Base-by-base conservation (phyloP, 345 rosid genomes). In the Orychophragmus violaceus region DNA sequence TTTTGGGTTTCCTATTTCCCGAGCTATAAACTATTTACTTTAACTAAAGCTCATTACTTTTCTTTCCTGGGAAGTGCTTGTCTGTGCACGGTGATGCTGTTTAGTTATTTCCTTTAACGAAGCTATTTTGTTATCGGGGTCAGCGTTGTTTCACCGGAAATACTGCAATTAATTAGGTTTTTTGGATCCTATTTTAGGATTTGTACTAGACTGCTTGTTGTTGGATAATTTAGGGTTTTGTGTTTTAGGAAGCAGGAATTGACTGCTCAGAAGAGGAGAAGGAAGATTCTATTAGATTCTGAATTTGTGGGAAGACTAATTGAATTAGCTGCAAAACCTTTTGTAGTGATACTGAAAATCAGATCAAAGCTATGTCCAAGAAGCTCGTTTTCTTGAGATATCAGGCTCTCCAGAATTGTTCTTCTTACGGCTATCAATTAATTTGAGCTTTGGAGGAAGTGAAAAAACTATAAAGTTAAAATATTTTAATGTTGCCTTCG, bases 11-110 rank as follows among this genome's bases (percentile, higher is more conserved):
- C 62, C 17, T 59, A 41, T 37, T 52, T 61, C 68, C 37, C 51
- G 65, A 62, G 73, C 66, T 74, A 70, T 71, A 41, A 62, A 57
- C 63, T 21, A 42, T 42, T 50, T 33, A 39, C 76, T 65, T 65
- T 59, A 58, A 37, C 29, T 48, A 76, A 65, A 70, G 72, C 52
- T 65, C 51, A 13, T 36, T 44, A 37, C 64, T 69, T 75, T 57
- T 5, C 17, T 36, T 64, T 28, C 33, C 23, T 4, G 36, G 3
- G 65, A 27, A 66, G 42, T 41, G 77, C 46, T 64, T 72, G 66
- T 64, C 25, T 66, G 62, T 72, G 62, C 27, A n/a, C n/a, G n/a
- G n/a, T 64, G 71, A 56, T 72, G 62, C 36, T n/a, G n/a, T n/a
- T n/a, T n/a, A n/a, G n/a, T n/a, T n/a, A n/a, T n/a, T n/a, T n/a